A percentile compares a stretch with the other conserved stretches of the same genome.
phyloP scores from a whole-genome alignment of 306 rosid species.

The Citrullus mucosospermus region DNA sequence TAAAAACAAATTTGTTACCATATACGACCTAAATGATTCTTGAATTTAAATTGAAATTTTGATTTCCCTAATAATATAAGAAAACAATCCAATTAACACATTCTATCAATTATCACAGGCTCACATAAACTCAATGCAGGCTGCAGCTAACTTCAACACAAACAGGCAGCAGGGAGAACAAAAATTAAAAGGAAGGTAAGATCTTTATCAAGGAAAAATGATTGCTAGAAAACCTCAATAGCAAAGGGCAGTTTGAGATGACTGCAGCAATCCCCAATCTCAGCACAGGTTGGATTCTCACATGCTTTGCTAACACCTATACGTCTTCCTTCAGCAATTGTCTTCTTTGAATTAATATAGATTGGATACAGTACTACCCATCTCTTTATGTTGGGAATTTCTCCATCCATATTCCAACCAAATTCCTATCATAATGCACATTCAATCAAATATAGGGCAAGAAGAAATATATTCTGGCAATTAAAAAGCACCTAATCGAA shows the following conservation, averaged over 20 bases:
- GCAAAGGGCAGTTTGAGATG: conserved; percentile 60
- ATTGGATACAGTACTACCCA: conserved; percentile 78
- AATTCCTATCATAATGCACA: conserved; percentile 5
- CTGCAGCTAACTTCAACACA: background rate
- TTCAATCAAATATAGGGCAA: background rate
- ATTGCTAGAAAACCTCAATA: conserved; percentile 43
- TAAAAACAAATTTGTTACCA: too few relatives aligned
- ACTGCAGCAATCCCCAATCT: conserved; percentile 75
- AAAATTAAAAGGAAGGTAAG: background rate
- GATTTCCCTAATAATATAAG: too few relatives aligned
- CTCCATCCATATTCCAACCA: conserved; percentile 45
- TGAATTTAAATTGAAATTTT: too few relatives aligned
- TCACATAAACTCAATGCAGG: background rate
- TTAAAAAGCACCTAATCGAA: background rate
- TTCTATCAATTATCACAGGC: background rate
- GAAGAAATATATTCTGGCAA: background rate
- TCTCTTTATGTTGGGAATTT: conserved; percentile 43
- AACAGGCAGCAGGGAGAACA: background rate
- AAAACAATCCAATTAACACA: background rate
- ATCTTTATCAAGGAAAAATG: background rate
- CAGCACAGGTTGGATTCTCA: conserved; percentile 73
- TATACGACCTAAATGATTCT: too few relatives aligned
- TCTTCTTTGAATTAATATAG: conserved; percentile 77
- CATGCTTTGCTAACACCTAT: conserved; percentile 55
- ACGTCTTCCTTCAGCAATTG: conserved; percentile 76